Evolutionary conservation across 2,329 filamentous ascomycete genomes (phyloP), one percentile per base, ranked within the genome.

Genomic region (Gremmenia infestans): DNA sequence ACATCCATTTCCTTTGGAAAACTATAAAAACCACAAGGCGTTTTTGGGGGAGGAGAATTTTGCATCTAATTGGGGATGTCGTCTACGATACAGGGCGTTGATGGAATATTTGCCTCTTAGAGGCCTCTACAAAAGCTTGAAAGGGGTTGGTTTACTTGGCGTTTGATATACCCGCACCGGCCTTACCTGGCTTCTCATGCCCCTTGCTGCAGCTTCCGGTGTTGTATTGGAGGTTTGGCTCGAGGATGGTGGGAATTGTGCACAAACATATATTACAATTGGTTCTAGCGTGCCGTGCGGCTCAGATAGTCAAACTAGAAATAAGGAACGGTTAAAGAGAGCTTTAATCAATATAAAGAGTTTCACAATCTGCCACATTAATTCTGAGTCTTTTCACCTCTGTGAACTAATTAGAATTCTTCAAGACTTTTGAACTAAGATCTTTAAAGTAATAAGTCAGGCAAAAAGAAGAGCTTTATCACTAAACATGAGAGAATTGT

Each of bases 111-210:
- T 32, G 42, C 19, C 15, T 53, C 47, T 46, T 15, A 48, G 25
- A 11, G 46, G 32, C 49, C 42, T 48, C 36, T 52, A 46, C 50
- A 57, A 54, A 57, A 54, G 52, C 55, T 54, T 53, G 55, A 52
- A 54, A 48, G 37, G 22, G 42, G 40, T 52, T 23, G 55, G 52
- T 52, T 50, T 53, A 52, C 46, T 25, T 54, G 55, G 55, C 55
- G 55, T 57, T 57, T 57, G 55, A 57, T 57, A 57, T 57, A 57
- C 55, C 55, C 55, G 55, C 55, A 54, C 42, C 47, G 35, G 52
- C 50, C 53, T 53, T 52, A 22, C 11, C 39, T 50, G 50, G 22
- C 23, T 23, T 46, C 35, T 17, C 35, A 39, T 12, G 22, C 17
- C 19, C 37, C 25, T 51, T 22, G 15, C 19, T 50, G 23, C 47